Percentiles rank a stretch among this genome's conserved stretches.
These are phyloP conservation scores for Boletus reticulatus DNA, from an alignment of 768 basidiomycete species.

Conservation along the genomic window DNA sequence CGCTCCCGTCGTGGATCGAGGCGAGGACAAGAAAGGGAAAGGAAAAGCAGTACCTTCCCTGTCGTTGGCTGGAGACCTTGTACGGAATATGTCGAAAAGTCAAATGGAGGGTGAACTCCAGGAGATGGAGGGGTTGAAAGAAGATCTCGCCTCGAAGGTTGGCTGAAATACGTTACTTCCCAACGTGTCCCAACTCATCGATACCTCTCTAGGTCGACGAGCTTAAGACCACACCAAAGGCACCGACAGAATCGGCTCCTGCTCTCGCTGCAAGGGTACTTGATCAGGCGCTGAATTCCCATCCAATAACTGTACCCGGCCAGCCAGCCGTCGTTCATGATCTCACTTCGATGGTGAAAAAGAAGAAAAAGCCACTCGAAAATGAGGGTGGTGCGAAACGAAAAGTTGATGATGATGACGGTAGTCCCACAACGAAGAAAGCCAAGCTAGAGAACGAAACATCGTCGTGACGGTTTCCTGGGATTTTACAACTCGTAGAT, in stretches of 20 bases:
- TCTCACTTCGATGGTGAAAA: constrained; percentile 79
- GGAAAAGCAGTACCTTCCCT: constrained; percentile 61
- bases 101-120: constrained; percentile 79
- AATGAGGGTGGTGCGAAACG: constrained; percentile 51
- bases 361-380: constrained; percentile 65
- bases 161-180: background rate
- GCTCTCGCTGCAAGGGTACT: constrained; percentile 69
- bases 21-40: constrained; percentile 59
- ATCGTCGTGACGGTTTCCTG: constrained; percentile 15
- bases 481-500: background rate
- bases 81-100: constrained; percentile 65
- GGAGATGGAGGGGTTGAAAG: constrained; percentile 71
- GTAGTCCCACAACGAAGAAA: constrained; percentile 55
- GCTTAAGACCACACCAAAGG: constrained; percentile 75
- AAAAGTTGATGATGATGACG: constrained; percentile 64
- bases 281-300: constrained; percentile 64
- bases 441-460: constrained; percentile 48
- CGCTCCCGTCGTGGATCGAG: constrained; percentile 31
- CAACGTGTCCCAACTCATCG: background rate
- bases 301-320: constrained; percentile 32
- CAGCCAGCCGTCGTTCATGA: constrained; percentile 64
- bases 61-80: constrained; percentile 42
- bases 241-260: constrained; percentile 58
- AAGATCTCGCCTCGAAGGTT: constrained; percentile 85
- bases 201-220: constrained; percentile 75